Evolutionary conservation across 306 rosid species (phyloP), one percentile per base, ranked within the genome.

Genomic region (Pterocarpus santalinus): DNA sequence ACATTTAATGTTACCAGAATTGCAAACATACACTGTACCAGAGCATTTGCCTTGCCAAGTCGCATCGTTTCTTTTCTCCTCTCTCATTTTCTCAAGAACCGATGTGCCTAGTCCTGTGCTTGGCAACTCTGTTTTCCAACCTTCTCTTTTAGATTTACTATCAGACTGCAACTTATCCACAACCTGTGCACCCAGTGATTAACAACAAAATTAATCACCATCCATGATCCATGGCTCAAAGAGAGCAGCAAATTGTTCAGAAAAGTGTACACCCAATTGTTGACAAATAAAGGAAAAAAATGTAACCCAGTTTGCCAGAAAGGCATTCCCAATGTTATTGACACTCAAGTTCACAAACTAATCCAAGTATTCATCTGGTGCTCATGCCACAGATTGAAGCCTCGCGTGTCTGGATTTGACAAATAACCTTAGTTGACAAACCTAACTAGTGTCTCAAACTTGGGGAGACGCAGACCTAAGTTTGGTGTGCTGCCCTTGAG

Each of bases 1-100:
- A 46, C 33, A 53, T 71, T 73, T 41, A 34, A 72, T 53, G 67
- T 33, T 8, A 39, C 51, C 32, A 13, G 64, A 47, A 82, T 78
- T 72, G 47, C 78, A 80, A 87, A 95, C 97, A 85, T 95, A 95
- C 99, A 95, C 97, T 87, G 99, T 91, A 86, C 99, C 99, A 60
- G 97, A 95, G 90, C 99, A 95, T 95, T 93, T 95, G 58, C 99
- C 99, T 78, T 91, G 95, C 99, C 99, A 95, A 82, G 49, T 86
- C 33, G 71, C 91, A 80, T 95, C 97, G 0, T 89, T 91, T 73
- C 62, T 79, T 81, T 95, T 95, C 87, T 91, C 97, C 49, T 88
- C 90, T 57, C 85, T 89, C 99, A 95, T 84, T 61, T 74, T 86
- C 56, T 89, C 92, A 47, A 95, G 72, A 85, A 90, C 93, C 78